phyloP scores from a whole-genome alignment of 371 early-diverging fungal genomes.

The Mucor racemosus region DNA sequence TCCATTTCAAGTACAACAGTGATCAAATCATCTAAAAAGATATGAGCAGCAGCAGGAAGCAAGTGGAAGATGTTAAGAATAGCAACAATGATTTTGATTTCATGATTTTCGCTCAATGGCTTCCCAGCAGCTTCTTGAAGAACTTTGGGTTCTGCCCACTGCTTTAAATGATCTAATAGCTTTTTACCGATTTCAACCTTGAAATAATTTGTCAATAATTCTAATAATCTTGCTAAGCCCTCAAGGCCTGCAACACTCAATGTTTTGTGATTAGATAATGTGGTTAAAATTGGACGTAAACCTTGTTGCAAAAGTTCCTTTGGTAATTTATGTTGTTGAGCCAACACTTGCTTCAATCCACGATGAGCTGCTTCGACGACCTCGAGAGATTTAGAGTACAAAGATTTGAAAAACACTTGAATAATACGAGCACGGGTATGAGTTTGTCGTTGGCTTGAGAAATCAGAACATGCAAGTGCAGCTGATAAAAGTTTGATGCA shows the following conservation, averaged over 20 bases:
- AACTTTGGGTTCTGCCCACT: conserved; percentile 89
- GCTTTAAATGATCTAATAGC: conserved; percentile 92
- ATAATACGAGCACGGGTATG: conserved; percentile 89
- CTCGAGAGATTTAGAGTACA: conserved; percentile 91
- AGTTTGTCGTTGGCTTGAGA: conserved; percentile 71
- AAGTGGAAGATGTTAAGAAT: conserved; percentile 93
- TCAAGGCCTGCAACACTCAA: conserved; percentile 92
- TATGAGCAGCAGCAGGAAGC: conserved; percentile 90
- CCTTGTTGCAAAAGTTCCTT: conserved; percentile 97
- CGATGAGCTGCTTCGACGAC: conserved; percentile 95
- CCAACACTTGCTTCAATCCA: conserved; percentile 89
- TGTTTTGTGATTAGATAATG: conserved; percentile 91
- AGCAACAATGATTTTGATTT: conserved; percentile 92
- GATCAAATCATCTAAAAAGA: conserved; percentile 91
- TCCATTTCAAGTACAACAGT: conserved; percentile 87
- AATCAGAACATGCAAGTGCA: conserved; percentile 90
- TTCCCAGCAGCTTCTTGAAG: conserved; percentile 82
- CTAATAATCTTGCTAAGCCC: conserved; percentile 91
- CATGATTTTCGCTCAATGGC: conserved; percentile 86
- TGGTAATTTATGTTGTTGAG: conserved; percentile 89
- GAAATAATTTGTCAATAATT: conserved; percentile 95
- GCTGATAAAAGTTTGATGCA: conserved; percentile 95
- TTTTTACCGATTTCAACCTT: conserved; percentile 98
- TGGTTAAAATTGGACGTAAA: conserved; percentile 92
- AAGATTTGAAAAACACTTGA: conserved; percentile 96